Percentiles rank a stretch among this genome's conserved stretches.
phyloP scores from a whole-genome alignment of 148 eudicot species.

The Beta vulgaris region DNA sequence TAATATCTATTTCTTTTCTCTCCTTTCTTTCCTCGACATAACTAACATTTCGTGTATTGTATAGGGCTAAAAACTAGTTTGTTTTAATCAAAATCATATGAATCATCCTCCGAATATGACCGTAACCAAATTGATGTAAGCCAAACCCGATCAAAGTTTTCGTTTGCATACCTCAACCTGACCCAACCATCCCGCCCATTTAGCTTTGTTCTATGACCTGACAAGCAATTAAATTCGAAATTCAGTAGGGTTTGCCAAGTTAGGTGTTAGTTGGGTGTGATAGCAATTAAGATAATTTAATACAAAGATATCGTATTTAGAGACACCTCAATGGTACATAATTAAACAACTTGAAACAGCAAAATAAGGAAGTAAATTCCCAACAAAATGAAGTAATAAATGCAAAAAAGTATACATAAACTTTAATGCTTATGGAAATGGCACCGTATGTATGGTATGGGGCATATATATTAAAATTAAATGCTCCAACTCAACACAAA shows the following conservation, averaged over 20 bases:
- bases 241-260: slow-evolving; percentile 1
- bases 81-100: too few species aligned
- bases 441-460: slow-evolving; percentile 11
- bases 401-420: not conserved
- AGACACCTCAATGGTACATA: not conserved
- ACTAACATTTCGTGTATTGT: too few species aligned
- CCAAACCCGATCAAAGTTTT: too few species aligned
- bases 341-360: not conserved
- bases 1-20: too few species aligned
- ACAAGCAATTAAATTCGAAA: slow-evolving; percentile 10
- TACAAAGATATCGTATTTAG: not conserved
- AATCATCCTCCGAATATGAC: too few species aligned
- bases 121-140: too few species aligned
- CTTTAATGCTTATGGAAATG: slow-evolving; percentile 8
- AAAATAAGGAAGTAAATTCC: not conserved
- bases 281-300: slow-evolving; percentile 1
- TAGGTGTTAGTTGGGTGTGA: slow-evolving; percentile 10
- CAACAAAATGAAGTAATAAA: not conserved
- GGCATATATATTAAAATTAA: slow-evolving; percentile 15
- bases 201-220: not conserved
- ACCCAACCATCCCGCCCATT: not conserved
- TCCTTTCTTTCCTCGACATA: too few species aligned
- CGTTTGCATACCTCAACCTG: too few species aligned
- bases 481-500: slow-evolving; percentile 21
- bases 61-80: too few species aligned